Evolutionary conservation across 345 rosid species (phyloP).

Genomic region (Trapa bicornis): DNA sequence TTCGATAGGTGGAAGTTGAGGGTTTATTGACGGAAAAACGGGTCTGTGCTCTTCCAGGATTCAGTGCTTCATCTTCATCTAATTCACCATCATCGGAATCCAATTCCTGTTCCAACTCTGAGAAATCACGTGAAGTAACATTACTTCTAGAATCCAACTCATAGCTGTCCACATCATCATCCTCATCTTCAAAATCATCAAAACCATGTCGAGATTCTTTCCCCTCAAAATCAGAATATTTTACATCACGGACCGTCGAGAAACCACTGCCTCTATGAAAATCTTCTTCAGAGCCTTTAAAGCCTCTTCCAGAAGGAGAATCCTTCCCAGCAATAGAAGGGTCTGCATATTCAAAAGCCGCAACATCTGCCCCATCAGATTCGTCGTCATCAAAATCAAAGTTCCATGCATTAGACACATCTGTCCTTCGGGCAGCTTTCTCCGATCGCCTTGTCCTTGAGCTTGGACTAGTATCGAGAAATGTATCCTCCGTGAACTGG

Average conservation of each 20-base stretch:
- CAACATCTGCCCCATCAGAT: constrained; percentile 97
- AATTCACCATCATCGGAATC: constrained; percentile 27
- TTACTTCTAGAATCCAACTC: constrained; percentile 52
- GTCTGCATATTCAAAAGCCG: constrained; percentile 83
- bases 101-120: constrained; percentile 29
- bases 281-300: constrained; percentile 29
- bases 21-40: constrained; percentile 9
- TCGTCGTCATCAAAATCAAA: constrained; percentile 94
- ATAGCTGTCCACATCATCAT: constrained; percentile 80
- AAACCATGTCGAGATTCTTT: constrained; percentile 46
- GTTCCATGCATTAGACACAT: constrained; percentile 88
- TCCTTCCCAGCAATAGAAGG: constrained; percentile 27
- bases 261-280: constrained; percentile 19
- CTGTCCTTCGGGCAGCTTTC: constrained; percentile 31
- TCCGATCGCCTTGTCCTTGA: constrained; percentile 27
- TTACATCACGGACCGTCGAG: constrained; percentile 18
- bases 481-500: constrained; percentile 40
- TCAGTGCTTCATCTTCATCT: constrained; percentile 13
- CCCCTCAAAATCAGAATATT: constrained; percentile 28
- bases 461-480: constrained; percentile 40
- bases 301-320: constrained; percentile 21
- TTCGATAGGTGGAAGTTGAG: constrained; percentile 20
- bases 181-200: constrained; percentile 58
- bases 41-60: constrained; percentile 16
- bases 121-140: constrained; percentile 22